Evolutionary conservation across 768 basidiomycete species (phyloP).

Genomic region (Auricularia sp.): DNA sequence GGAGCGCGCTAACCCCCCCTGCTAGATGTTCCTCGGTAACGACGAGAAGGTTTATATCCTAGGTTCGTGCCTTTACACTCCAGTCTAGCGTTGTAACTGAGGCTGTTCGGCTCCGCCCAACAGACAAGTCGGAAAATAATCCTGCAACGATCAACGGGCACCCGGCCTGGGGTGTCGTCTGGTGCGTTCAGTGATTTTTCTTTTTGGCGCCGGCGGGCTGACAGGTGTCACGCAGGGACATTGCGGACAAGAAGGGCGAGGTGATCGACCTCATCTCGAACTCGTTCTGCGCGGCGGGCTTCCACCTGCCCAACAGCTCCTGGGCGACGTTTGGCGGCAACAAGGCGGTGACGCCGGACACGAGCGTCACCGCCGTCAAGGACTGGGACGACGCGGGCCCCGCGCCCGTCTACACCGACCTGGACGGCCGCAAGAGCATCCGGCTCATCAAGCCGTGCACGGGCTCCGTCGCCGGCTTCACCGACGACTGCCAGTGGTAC

Average conservation of each 20-base stretch:
- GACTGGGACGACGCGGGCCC: constrained; percentile 33
- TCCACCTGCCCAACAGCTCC: constrained; percentile 74
- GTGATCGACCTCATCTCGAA: constrained; percentile 69
- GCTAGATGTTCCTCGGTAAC: constrained; percentile 71
- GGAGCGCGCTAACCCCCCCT: background rate
- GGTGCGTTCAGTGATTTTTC: constrained; percentile 27
- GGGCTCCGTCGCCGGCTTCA: constrained; percentile 31
- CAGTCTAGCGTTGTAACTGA: no score
- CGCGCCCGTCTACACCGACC: constrained; percentile 66
- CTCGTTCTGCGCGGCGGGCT: constrained; percentile 72
- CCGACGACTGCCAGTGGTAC: constrained; percentile 57
- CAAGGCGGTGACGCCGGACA: constrained; percentile 55
- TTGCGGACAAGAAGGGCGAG: constrained; percentile 44
- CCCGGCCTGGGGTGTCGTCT: constrained; percentile 66
- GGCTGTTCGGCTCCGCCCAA: constrained; percentile 6
- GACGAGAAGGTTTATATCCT: constrained; percentile 76
- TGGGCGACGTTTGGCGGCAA: constrained; percentile 72
- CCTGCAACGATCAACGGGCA: constrained; percentile 53
- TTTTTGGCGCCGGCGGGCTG: background rate
- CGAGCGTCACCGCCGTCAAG: constrained; percentile 41
- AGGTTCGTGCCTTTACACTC: background rate
- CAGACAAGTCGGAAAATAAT: constrained; percentile 80
- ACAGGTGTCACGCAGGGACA: constrained; percentile 37
- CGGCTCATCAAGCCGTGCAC: constrained; percentile 74
- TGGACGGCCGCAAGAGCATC: constrained; percentile 70